Conservation (phyloP, 345 rosid species). For the Psidium friedrichsthalianum region DNA sequence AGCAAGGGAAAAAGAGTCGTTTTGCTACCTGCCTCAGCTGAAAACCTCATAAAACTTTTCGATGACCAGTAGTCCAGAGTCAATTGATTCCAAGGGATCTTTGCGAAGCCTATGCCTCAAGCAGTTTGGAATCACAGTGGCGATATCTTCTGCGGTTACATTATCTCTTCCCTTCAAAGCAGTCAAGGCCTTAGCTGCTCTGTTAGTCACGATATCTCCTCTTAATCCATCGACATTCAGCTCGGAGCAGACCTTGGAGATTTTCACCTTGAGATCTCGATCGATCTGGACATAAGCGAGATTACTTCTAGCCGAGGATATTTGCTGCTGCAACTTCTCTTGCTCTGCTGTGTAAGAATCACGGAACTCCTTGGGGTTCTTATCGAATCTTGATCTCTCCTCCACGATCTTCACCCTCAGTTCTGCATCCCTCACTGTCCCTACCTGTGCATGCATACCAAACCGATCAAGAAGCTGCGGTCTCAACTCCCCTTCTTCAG, state of each 20-base stretch:
- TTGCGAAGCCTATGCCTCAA: constrained; percentile 94
- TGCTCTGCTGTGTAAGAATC: constrained; percentile 65
- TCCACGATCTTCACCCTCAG: constrained; percentile 91
- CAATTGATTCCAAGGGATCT: constrained; percentile 93
- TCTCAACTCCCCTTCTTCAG: constrained; percentile 90
- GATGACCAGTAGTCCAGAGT: constrained; percentile 75
- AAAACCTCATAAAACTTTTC: constrained; percentile 94
- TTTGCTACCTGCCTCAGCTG: constrained; percentile 19
- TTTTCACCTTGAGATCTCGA: constrained; percentile 77
- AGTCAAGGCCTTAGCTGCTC: constrained; percentile 94
- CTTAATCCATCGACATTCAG: constrained; percentile 91
- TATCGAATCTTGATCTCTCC: constrained; percentile 80
- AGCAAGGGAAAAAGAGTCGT: neutral
- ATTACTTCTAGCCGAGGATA: constrained; percentile 45
- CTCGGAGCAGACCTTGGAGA: constrained; percentile 89
- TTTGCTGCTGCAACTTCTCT: constrained; percentile 85
- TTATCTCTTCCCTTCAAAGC: constrained; percentile 75
- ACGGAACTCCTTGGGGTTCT: constrained; percentile 77
- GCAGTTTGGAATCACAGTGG: constrained; percentile 96
- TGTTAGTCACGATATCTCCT: constrained; percentile 92
- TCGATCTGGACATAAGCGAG: constrained; percentile 78
- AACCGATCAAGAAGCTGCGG: constrained; percentile 90
- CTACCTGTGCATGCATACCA: constrained; percentile 95
- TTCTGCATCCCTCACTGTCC: constrained; percentile 83
- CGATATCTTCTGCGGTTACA: constrained; percentile 78